Percentiles rank a stretch among this genome's conserved stretches.
These are phyloP conservation scores for Suzukiozyma palmioleophila DNA, from an alignment of 1,139 yeast species.

Conservation along the genomic window DNA sequence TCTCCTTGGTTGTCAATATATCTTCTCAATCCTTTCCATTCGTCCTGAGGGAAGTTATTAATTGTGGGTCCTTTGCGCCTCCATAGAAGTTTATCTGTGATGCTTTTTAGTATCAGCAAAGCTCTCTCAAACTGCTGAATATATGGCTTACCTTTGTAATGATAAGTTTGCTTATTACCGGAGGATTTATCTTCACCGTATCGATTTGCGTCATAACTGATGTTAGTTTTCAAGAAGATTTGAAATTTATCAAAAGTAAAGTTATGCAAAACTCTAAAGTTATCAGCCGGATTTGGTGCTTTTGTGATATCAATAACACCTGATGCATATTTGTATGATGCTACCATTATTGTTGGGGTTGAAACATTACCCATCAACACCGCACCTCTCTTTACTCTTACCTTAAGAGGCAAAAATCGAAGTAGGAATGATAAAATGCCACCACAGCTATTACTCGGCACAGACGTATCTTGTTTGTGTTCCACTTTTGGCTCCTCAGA, in stretches of 20 bases:
- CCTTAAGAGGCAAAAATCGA: slow-evolving; percentile 52
- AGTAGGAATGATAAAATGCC: slow-evolving; percentile 18
- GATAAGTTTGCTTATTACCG: slow-evolving; percentile 5
- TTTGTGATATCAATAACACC: slow-evolving; percentile 57
- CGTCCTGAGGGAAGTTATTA: slow-evolving; percentile 8
- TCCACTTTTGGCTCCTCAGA: too few relatives aligned
- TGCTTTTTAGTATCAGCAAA: slow-evolving; percentile 11
- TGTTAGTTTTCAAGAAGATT: slow-evolving; percentile 64
- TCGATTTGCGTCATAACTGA: slow-evolving; percentile 39
- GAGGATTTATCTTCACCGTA: slow-evolving; percentile 3
- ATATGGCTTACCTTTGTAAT: slow-evolving; percentile 5
- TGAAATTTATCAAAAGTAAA: slow-evolving; percentile 48
- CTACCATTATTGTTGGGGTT: slow-evolving; percentile 69
- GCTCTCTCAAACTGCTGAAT: slow-evolving; percentile 21
- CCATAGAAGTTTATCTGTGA: slow-evolving; percentile 5
- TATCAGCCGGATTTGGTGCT: slow-evolving; percentile 50
- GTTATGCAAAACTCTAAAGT: slow-evolving; percentile 43
- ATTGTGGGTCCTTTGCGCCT: slow-evolving; percentile 5
- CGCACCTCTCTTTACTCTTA: slow-evolving; percentile 64
- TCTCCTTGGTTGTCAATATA: slow-evolving; percentile 33
- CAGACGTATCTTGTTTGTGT: too few relatives aligned
- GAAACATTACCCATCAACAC: slow-evolving; percentile 72
- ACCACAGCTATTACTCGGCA: too few relatives aligned
- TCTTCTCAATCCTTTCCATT: slow-evolving; percentile 43
- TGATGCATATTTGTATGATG: slow-evolving; percentile 52